Percentiles rank a stretch among this genome's conserved stretches.
These are phyloP conservation scores for Penicillium vulpinum DNA, from an alignment of 2,329 filamentous ascomycete species.

Conservation along the genomic window DNA sequence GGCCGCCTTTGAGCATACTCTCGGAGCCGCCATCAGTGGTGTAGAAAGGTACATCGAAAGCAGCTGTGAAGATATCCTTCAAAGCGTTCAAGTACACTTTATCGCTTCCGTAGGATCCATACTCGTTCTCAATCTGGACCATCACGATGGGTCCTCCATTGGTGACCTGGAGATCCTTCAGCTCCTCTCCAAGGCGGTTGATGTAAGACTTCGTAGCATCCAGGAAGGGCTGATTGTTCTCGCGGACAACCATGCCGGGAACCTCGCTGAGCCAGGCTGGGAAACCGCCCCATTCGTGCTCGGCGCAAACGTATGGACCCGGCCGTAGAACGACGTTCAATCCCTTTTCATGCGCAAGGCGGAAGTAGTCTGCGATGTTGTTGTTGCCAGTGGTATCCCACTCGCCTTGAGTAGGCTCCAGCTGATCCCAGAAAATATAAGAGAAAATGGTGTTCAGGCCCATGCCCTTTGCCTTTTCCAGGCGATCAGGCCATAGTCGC, in stretches of 20 bases:
- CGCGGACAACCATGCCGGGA: slow-evolving; percentile 44
- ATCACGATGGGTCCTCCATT: slow-evolving; percentile 52
- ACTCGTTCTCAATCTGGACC: slow-evolving; percentile 55
- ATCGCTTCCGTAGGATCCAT: slow-evolving; percentile 51
- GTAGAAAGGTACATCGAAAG: slow-evolving; percentile 50
- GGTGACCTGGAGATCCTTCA: slow-evolving; percentile 41
- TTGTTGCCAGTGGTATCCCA: slow-evolving; percentile 47
- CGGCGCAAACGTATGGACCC: slow-evolving; percentile 53
- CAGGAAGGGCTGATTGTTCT: slow-evolving; percentile 37
- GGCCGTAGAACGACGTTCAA: slow-evolving; percentile 50
- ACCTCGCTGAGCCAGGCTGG: slow-evolving; percentile 49
- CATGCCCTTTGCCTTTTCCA: slow-evolving; percentile 49
- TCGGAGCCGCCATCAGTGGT: slow-evolving; percentile 53
- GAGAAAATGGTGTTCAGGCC: slow-evolving; percentile 54
- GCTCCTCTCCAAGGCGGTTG: slow-evolving; percentile 39
- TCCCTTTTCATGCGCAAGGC: slow-evolving; percentile 23
- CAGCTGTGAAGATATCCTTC: slow-evolving; percentile 44
- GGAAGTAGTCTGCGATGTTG: slow-evolving; percentile 52
- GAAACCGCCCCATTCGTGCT: slow-evolving; percentile 53
- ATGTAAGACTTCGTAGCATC: background rate
- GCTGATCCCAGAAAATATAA: slow-evolving; percentile 54
- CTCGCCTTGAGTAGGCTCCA: slow-evolving; percentile 44
- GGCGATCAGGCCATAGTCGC: slow-evolving; percentile 50
- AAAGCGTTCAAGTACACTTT: slow-evolving; percentile 47
- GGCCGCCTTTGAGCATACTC: slow-evolving; percentile 38